phyloP scores from a whole-genome alignment of 345 rosid genomes.

The Eutrema yunnanense region DNA sequence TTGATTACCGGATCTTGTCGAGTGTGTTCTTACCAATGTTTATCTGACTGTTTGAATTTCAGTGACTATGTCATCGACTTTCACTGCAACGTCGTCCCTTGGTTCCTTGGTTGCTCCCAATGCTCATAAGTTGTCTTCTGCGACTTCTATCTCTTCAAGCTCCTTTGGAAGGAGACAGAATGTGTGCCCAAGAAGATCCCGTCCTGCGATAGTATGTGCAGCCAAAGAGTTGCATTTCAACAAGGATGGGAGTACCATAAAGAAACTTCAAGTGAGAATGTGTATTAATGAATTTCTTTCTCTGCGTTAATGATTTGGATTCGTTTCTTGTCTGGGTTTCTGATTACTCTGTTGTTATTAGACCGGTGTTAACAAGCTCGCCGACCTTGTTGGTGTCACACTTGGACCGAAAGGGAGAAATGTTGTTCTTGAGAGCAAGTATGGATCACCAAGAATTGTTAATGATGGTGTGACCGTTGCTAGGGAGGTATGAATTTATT shows the following conservation, averaged over 20 bases:
- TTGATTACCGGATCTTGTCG: not conserved
- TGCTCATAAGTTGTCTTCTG: slow-evolving; percentile 30
- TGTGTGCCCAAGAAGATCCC: slow-evolving; percentile 39
- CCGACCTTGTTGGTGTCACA: slow-evolving; percentile 93
- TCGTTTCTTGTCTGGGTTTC: not conserved
- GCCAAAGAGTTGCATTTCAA: slow-evolving; percentile 95
- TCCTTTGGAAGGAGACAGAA: slow-evolving; percentile 51
- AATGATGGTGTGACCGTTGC: slow-evolving; percentile 99
- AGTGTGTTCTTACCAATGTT: not conserved
- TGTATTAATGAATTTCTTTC: not conserved
- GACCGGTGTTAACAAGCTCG: slow-evolving; percentile 98
- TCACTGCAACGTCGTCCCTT: slow-evolving; percentile 60
- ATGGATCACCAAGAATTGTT: slow-evolving; percentile 93
- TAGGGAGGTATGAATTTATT: slow-evolving; percentile 51
- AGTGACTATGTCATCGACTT: slow-evolving; percentile 63
- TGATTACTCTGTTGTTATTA: slow-evolving; percentile 17
- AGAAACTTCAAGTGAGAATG: slow-evolving; percentile 70
- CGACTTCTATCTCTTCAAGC: slow-evolving; percentile 46
- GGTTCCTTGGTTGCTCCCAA: slow-evolving; percentile 60
- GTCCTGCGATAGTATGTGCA: slow-evolving; percentile 55
- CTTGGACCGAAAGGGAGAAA: slow-evolving; percentile 98
- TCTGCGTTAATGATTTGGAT: not conserved
- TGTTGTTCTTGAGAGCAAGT: slow-evolving; percentile 98
- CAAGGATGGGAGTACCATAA: slow-evolving; percentile 86
- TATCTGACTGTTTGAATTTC: not conserved